Evolutionary conservation across 2,329 filamentous ascomycete species (phyloP), one percentile per base, ranked within the genome.

Genomic region (Fusarium sp.): DNA sequence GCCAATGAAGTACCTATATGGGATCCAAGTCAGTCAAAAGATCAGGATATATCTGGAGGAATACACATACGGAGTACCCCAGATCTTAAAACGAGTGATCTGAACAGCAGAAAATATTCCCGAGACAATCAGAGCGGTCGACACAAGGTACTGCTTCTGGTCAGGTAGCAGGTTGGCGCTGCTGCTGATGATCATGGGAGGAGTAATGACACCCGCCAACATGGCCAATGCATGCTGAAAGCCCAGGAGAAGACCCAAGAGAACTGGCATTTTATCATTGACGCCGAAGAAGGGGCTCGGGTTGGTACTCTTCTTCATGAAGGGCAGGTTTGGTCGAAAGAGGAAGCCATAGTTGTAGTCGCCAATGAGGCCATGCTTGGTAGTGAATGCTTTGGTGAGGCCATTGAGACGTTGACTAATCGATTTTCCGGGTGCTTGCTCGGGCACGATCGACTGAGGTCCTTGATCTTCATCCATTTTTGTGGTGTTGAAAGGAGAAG

Each of bases 301-400:
- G 68, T 81, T 79, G 33, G 78, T 78, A 5, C 81, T 74, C 77
- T 86, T 76, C 77, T 86, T 89, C 84, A 96, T 89, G 79, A 97
- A 97, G 0, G 94, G 94, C 20, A 97, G 80, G 71, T 92, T 93
- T 1, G 88, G 92, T 20, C 83, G 88, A 84, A 97, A 97, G 40
- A 97, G 89, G 75, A 93, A 96, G 34, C 79, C 91, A 85, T 97
- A 97, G 84, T 97, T 91, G 79, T 97, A 97, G 73, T 89, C 85
- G 68, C 94, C 94, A 61, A 97, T 79, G 25, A 97, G 85, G 11
- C 94, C 94, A 1, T 93, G 86, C 66, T 83, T 89, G 49, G 86
- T 88, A 58, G 84, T 79, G 68, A 88, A 84, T 6, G 81, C 80
- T 64, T 79, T 81, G 31, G 63, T 67, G 18, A 78, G 36, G 20